Evolutionary conservation across 2,329 filamentous ascomycete species (phyloP).

Genomic region (Trichoderma gracile): DNA sequence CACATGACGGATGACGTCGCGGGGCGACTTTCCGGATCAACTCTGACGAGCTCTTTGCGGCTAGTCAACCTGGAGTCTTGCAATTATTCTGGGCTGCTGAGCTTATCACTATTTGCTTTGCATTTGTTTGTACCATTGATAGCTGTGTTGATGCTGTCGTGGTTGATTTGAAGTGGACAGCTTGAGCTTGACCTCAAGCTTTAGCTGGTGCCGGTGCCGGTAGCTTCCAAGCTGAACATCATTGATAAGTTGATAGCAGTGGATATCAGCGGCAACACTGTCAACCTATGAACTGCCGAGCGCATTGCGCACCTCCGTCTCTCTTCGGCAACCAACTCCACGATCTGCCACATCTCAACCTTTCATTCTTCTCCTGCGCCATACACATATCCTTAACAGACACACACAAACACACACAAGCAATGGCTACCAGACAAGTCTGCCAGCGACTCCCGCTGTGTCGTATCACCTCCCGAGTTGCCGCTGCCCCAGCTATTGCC

Average conservation of each 20-base stretch:
- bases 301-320: too few relatives aligned
- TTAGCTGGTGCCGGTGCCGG: too few relatives aligned
- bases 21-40: conserved; percentile 7
- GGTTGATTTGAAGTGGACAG: too few relatives aligned
- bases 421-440: not conserved
- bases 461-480: not conserved
- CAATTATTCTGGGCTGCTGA: not conserved
- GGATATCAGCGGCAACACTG: too few relatives aligned
- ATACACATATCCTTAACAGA: not conserved
- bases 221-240: too few relatives aligned
- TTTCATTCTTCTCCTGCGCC: not conserved
- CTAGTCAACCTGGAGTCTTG: too few relatives aligned
- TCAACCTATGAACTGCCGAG: too few relatives aligned
- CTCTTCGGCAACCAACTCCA: not conserved
- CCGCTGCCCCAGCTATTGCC: not conserved
- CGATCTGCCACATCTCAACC: not conserved
- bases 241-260: too few relatives aligned
- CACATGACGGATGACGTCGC: conserved; percentile 22
- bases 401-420: not conserved
- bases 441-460: not conserved
- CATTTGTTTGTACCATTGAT: too few relatives aligned
- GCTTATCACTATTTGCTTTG: not conserved
- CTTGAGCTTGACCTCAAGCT: too few relatives aligned
- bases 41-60: not conserved
- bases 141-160: too few relatives aligned